A percentile compares a stretch with the other conserved stretches of the same genome.
phyloP scores from a whole-genome alignment of 2,329 filamentous ascomycete species.

The Thyridium curvatum region DNA sequence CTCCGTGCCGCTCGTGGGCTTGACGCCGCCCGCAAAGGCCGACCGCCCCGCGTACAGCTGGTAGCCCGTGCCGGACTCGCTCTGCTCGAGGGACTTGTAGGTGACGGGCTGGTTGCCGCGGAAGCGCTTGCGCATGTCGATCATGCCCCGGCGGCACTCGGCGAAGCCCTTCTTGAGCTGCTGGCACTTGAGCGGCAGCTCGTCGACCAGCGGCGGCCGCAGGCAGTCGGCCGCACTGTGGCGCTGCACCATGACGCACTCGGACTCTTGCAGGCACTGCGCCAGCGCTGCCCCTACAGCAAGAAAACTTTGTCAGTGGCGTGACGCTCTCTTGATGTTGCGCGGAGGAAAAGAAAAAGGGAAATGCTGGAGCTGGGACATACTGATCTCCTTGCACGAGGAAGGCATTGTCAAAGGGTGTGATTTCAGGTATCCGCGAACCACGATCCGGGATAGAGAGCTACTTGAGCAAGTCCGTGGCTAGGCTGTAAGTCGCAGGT shows the following conservation, averaged over 20 bases:
- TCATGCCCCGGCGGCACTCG: slow-evolving; percentile 92
- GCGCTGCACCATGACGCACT: slow-evolving; percentile 91
- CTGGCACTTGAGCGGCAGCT: slow-evolving; percentile 80
- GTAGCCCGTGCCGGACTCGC: slow-evolving; percentile 53
- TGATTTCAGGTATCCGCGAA: background rate
- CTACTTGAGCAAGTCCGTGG: background rate
- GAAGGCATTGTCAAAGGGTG: slow-evolving; percentile 59
- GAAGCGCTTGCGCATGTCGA: slow-evolving; percentile 99
- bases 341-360: background rate
- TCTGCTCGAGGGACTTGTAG: slow-evolving; percentile 53
- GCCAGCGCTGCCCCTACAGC: slow-evolving; percentile 78
- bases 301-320: slow-evolving; percentile 4
- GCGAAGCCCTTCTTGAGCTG: slow-evolving; percentile 90
- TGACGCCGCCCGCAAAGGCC: slow-evolving; percentile 59
- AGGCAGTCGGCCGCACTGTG: slow-evolving; percentile 85
- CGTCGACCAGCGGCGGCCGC: slow-evolving; percentile 71
- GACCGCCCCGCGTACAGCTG: slow-evolving; percentile 76
- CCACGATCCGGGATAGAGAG: background rate
- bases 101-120: slow-evolving; percentile 84
- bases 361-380: slow-evolving; percentile 24
- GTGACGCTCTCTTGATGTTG: background rate
- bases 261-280: slow-evolving; percentile 89
- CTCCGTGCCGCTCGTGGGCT: slow-evolving; percentile 63
- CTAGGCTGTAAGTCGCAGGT: background rate
- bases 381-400: slow-evolving; percentile 96